Percentiles rank a stretch among this genome's conserved stretches.
phyloP scores from a whole-genome alignment of 1,284 basidiomycete genomes.

The Phellinidium pouzarii region DNA sequence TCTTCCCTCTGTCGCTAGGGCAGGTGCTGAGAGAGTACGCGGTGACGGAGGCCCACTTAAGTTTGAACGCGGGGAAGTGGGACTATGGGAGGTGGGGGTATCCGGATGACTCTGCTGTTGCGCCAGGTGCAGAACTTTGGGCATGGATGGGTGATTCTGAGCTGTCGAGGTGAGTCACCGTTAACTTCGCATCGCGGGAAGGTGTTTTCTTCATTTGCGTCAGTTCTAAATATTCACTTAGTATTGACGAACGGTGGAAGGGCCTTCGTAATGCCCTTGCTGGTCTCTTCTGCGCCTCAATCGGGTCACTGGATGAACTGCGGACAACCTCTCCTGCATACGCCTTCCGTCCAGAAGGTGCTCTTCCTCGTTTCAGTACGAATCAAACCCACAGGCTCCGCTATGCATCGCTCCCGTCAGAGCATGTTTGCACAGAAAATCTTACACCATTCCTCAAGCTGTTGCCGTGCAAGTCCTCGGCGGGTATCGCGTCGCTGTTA shows the following conservation, averaged over 20 bases:
- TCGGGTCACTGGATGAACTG: conserved; percentile 69
- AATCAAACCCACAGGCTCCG: conserved; percentile 45
- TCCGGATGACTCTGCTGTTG: conserved; percentile 70
- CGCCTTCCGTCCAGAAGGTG: conserved; percentile 54
- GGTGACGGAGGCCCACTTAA: conserved; percentile 81
- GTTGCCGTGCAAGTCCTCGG: conserved; percentile 87
- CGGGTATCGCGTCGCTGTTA: conserved; percentile 81
- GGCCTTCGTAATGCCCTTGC: conserved; percentile 84
- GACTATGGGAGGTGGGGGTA: conserved; percentile 81
- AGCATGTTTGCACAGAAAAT: conserved; percentile 94
- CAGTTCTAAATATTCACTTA: conserved; percentile 25
- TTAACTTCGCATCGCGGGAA: too few species aligned
- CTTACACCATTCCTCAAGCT: conserved; percentile 93
- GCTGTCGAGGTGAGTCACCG: conserved; percentile 43
- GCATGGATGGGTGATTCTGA: conserved; percentile 76
- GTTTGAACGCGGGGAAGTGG: conserved; percentile 89
- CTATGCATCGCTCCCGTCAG: conserved; percentile 74
- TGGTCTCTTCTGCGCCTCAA: conserved; percentile 90
- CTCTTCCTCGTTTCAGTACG: conserved; percentile 44
- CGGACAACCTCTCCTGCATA: conserved; percentile 59
- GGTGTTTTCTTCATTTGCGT: too few species aligned
- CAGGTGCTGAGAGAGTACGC: conserved; percentile 82
- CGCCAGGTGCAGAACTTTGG: conserved; percentile 84
- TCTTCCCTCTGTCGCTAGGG: conserved; percentile 82
- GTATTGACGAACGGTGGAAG: conserved; percentile 74